Evolutionary conservation across 441 rosid genomes (phyloP).

Genomic region (Erodium moschatum): DNA sequence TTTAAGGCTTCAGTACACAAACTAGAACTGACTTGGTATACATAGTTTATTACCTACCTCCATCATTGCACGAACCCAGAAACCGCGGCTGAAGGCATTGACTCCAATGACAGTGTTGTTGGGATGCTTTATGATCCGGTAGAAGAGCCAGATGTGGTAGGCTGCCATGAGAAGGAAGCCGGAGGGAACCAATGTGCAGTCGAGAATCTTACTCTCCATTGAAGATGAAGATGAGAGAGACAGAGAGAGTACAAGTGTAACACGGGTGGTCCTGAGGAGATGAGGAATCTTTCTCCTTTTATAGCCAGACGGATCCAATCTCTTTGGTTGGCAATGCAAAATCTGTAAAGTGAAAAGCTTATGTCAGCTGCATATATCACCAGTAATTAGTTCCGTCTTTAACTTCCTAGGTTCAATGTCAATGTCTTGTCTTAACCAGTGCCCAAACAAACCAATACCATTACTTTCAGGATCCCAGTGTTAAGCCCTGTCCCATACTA

Average conservation of each 20-base stretch:
- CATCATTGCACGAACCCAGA: slow-evolving; percentile 91
- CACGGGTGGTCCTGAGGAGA: background rate
- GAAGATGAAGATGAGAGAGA: background rate
- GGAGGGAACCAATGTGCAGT: slow-evolving; percentile 47
- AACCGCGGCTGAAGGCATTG: slow-evolving; percentile 71
- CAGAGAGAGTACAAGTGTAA: background rate
- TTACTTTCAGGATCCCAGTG: background rate
- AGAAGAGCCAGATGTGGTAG: slow-evolving; percentile 73
- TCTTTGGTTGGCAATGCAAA: background rate
- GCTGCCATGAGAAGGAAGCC: slow-evolving; percentile 46
- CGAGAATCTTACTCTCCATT: slow-evolving; percentile 48
- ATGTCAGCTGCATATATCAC: background rate
- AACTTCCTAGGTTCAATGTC: background rate
- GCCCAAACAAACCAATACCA: background rate
- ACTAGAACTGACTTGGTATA: too few relatives aligned
- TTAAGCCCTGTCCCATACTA: background rate
- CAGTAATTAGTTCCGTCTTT: background rate
- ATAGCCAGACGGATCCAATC: background rate
- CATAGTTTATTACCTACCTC: slow-evolving; percentile 35
- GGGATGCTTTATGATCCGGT: slow-evolving; percentile 47
- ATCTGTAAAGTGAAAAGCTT: background rate
- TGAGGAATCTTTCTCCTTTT: background rate
- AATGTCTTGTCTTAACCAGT: background rate
- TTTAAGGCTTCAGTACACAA: too few relatives aligned
- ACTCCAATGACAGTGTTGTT: slow-evolving; percentile 61